Evolutionary conservation across 805 yeast species (phyloP), one percentile per base, ranked within the genome.

Genomic region (Metschnikowia anglica): DNA sequence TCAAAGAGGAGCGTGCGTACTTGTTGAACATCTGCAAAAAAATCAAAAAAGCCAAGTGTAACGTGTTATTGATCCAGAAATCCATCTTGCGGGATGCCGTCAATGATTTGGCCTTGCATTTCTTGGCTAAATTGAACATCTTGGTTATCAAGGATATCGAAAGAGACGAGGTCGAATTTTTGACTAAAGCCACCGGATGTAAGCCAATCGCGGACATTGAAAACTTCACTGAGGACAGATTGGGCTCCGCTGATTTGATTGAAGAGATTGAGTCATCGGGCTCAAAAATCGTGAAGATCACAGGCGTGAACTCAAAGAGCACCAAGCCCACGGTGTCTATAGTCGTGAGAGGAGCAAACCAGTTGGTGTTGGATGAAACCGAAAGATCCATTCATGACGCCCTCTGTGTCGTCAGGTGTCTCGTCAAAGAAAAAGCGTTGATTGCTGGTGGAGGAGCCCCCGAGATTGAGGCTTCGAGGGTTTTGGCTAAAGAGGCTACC

Each of bases 361-460:
- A 76, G 49, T 78, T 88, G 70, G 83, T 91, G 39, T 72, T 93
- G 45, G 99, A 93, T 66, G 99, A 93, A 71, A 82, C 98, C 28
- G 99, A 93, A 63, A 83, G 99, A 68, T 90, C 98, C 3, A 72
- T 93, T 51, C 99, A 93, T 60, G 99, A 93, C 66, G 98, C 99
- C 0, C 76, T 93, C 44, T 93, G 99, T 76, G 99, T 91, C 43
- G 74, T 85, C 49, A 72, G 95, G 62, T 85, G 96, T 68, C 73
- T 88, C 43, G 96, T 89, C 20, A 88, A 88, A 61, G 88, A 87
- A 62, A 84, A 79, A 59, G 96, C 90, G 1, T 72, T 86, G 60
- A 89, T 93, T 68, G 97, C 98, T 11, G 99, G 99, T 56, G 99
- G 99, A 51, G 99, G 98, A 57, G 98, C 99, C 5, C 96, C 98